Evolutionary conservation across 768 basidiomycete genomes (phyloP), one percentile per base, ranked within the genome.

Genomic region (Tricholoma terreum): DNA sequence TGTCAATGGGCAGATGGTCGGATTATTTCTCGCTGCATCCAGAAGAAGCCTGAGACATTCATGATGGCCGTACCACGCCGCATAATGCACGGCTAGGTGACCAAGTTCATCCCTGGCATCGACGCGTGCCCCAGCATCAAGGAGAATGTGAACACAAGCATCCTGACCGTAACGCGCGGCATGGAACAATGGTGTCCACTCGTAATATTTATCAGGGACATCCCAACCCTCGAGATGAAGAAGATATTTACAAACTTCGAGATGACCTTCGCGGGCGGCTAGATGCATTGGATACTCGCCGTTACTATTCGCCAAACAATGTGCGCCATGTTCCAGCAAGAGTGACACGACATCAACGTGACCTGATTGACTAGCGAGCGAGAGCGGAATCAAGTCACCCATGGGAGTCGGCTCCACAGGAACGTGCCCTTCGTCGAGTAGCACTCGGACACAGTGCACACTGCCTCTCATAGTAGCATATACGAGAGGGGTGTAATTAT

Each of bases 251-350:
- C 95, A 96, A 17, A 97, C 84, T n/a, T 86, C 83, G 7, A 81
- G 82, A 61, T 97, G 94, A 3, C 97, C 97, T 67, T 93, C 90
- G 56, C 91, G 84, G 7, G 95, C 94, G 21, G 97, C 96, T 21
- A 98, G 83, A 73, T 99, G 97, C 64, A 96, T 91, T 0, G 97
- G 94, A 67, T 91, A 98, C 70, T 97, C 90, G n/a, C 97, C 97
- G 59, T 94, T 97, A 55, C 85, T 92, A 66, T 98, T 97, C 1
- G 95, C 84, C 15, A 90, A 61, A 59, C 89, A 88, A 49, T 80
- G 79, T 4, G 92, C 93, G 12, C 91, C 92, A 54, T 86, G 80
- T 61, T 85, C 74, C 12, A 98, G 77, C 2, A 99, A 76, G 7
- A 98, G 72, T 1, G 84, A 71, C 6, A 89, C 92, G 34, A 97